Evolutionary conservation across 2,329 filamentous ascomycete species (phyloP).

Genomic region (Epichloe brachyelytri): DNA sequence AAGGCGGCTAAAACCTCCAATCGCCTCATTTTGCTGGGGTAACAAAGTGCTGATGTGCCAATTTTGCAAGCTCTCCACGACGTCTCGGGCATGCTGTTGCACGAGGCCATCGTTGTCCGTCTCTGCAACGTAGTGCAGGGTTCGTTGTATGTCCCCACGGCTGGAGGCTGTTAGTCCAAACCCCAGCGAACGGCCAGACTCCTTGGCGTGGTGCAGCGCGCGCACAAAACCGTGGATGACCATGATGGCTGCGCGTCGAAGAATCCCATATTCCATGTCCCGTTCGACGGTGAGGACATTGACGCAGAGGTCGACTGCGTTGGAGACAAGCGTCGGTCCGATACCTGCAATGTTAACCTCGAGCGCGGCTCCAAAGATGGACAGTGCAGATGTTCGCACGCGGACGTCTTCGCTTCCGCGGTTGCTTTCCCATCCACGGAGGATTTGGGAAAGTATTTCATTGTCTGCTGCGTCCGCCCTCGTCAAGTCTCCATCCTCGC

Average conservation of each 20-base stretch:
- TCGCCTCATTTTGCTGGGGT: constrained; percentile 18
- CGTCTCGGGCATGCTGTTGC: constrained; percentile 50
- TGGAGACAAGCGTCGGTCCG: constrained; percentile 37
- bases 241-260: constrained; percentile 53
- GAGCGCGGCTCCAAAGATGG: constrained; percentile 46
- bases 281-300: constrained; percentile 50
- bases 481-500: constrained; percentile 26
- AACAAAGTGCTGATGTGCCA: constrained; percentile 43
- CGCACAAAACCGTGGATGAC: constrained; percentile 48
- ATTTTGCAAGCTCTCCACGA: constrained; percentile 52
- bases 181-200: constrained; percentile 31
- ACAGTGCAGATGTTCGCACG: constrained; percentile 55
- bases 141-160: constrained; percentile 46
- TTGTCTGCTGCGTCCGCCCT: constrained; percentile 32
- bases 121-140: constrained; percentile 48
- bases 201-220: constrained; percentile 41
- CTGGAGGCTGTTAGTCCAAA: constrained; percentile 43
- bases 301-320: constrained; percentile 49
- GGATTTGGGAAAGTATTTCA: constrained; percentile 43
- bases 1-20: constrained; percentile 18
- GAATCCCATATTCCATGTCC: constrained; percentile 45
- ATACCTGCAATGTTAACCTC: constrained; percentile 48
- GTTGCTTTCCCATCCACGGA: constrained; percentile 55
- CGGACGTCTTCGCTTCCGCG: constrained; percentile 55
- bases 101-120: constrained; percentile 59